Conservation (phyloP, 257 asterid genomes). For the Solanum commersonii region DNA sequence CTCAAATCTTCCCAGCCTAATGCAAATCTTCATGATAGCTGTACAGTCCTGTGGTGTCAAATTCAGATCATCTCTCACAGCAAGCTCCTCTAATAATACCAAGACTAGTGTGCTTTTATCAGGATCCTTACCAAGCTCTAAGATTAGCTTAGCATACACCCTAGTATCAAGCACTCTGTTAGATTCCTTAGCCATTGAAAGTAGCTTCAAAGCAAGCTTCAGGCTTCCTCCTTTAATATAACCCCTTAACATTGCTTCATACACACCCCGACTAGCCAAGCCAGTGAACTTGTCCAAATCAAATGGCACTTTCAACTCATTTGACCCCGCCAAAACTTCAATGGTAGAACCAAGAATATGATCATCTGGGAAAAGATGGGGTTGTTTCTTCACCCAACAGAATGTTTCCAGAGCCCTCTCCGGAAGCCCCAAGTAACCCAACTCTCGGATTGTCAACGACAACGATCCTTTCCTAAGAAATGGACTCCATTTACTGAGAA, state of each 20-base stretch:
- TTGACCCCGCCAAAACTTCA: conserved; percentile 62
- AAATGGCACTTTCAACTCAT: conserved; percentile 56
- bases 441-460: conserved; percentile 60
- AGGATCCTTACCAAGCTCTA: conserved; percentile 56
- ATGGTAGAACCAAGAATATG: conserved; percentile 75
- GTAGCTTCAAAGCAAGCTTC: conserved; percentile 55
- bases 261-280: conserved; percentile 50
- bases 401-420: conserved; percentile 56
- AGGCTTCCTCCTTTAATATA: conserved; percentile 58
- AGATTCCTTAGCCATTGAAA: conserved; percentile 37
- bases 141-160: conserved; percentile 59
- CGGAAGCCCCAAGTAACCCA: conserved; percentile 75
- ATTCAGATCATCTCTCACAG: conserved; percentile 53
- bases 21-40: conserved; percentile 61
- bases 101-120: conserved; percentile 31
- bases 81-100: conserved; percentile 69
- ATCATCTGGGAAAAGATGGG: conserved; percentile 72
- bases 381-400: conserved; percentile 65
- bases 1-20: conserved; percentile 47
- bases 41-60: conserved; percentile 63
- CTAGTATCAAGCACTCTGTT: conserved; percentile 41
- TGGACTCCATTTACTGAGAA: conserved; percentile 47
- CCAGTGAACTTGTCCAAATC: conserved; percentile 36
- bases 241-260: conserved; percentile 68
- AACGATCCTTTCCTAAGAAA: conserved; percentile 76